Percentiles rank a stretch among this genome's conserved stretches.
These are phyloP conservation scores for Fusarium piperis DNA, from an alignment of 2,329 filamentous ascomycete genomes.

Conservation along the genomic window DNA sequence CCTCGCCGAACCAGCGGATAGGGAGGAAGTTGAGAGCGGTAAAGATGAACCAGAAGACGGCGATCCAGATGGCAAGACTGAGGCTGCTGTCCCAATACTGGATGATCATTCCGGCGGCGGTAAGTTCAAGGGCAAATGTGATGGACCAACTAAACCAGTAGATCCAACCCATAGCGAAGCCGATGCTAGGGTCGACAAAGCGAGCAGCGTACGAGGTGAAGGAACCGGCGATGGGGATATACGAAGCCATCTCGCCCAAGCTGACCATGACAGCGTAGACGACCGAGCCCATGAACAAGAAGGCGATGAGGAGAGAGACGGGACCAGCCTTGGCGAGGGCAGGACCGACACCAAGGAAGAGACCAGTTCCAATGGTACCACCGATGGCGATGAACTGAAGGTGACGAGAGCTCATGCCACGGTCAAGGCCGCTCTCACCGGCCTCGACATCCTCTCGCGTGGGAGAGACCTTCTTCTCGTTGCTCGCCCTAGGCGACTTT, in stretches of 20 bases:
- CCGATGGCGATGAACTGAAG: conserved; percentile 63
- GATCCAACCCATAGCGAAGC: conserved; percentile 84
- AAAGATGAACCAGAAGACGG: conserved; percentile 77
- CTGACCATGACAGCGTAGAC: conserved; percentile 80
- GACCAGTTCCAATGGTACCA: conserved; percentile 76
- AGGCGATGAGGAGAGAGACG: conserved; percentile 73
- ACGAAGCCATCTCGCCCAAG: conserved; percentile 79
- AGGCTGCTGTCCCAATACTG: conserved; percentile 75
- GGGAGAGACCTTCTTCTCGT: conserved; percentile 35
- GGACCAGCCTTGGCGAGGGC: conserved; percentile 72
- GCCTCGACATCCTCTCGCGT: conserved; percentile 49
- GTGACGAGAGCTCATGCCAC: conserved; percentile 52
- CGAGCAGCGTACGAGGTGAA: conserved; percentile 81
- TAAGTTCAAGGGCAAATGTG: conserved; percentile 78
- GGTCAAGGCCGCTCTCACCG: conserved; percentile 50
- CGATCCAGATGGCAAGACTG: conserved; percentile 77
- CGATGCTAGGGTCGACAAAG: conserved; percentile 77
- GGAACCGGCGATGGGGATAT: conserved; percentile 78
- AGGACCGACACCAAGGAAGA: conserved; percentile 74
- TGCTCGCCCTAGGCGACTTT: conserved; percentile 43
- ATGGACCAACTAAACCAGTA: conserved; percentile 85
- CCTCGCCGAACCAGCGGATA: conserved; percentile 77
- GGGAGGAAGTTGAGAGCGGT: conserved; percentile 76
- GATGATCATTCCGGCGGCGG: conserved; percentile 77
- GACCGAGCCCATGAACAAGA: conserved; percentile 74